phyloP scores from a whole-genome alignment of 768 basidiomycete species.

The Infundibulicybe gibba region DNA sequence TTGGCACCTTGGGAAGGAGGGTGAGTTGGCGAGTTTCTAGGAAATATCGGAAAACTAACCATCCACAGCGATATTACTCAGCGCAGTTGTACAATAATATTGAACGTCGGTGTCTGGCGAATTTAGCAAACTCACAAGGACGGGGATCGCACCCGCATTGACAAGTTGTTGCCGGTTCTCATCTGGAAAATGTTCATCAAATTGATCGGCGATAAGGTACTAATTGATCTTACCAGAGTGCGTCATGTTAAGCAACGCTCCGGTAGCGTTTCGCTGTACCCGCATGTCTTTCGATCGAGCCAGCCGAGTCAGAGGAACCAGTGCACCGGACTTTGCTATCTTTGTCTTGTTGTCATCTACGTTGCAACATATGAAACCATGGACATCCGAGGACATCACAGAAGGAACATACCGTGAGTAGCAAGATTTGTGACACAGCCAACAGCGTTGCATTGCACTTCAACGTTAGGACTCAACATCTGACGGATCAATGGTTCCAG shows the following conservation, averaged over 20 bases:
- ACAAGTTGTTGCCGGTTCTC: slow-evolving; percentile 99
- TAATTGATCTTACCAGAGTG: slow-evolving; percentile 72
- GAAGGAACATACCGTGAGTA: slow-evolving; percentile 75
- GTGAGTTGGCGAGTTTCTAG: slow-evolving; percentile 1
- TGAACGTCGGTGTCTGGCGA: slow-evolving; percentile 99
- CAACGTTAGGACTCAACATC: slow-evolving; percentile 98
- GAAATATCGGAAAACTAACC: slow-evolving; percentile 33
- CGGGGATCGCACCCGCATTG: slow-evolving; percentile 97
- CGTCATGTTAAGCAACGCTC: slow-evolving; percentile 98
- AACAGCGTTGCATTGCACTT: slow-evolving; percentile 99
- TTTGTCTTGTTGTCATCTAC: slow-evolving; percentile 99
- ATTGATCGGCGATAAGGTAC: slow-evolving; percentile 1
- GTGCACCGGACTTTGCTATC: slow-evolving; percentile 98
- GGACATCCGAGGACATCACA: slow-evolving; percentile 8
- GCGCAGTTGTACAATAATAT: slow-evolving; percentile 98
- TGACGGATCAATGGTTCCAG: slow-evolving; percentile 97
- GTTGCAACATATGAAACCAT: slow-evolving; percentile 3
- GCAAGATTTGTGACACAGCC: slow-evolving; percentile 99
- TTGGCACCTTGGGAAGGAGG: slow-evolving; percentile 58
- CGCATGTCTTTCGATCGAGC: slow-evolving; percentile 99
- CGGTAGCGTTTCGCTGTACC: slow-evolving; percentile 97
- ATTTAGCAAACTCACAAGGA: slow-evolving; percentile 90
- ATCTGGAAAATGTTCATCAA: slow-evolving; percentile 42
- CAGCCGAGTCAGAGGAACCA: slow-evolving; percentile 92
- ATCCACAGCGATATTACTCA: slow-evolving; percentile 98